Base-by-base conservation (phyloP, 495 filamentous ascomycete species). In the Trichoderma gamsii region DNA sequence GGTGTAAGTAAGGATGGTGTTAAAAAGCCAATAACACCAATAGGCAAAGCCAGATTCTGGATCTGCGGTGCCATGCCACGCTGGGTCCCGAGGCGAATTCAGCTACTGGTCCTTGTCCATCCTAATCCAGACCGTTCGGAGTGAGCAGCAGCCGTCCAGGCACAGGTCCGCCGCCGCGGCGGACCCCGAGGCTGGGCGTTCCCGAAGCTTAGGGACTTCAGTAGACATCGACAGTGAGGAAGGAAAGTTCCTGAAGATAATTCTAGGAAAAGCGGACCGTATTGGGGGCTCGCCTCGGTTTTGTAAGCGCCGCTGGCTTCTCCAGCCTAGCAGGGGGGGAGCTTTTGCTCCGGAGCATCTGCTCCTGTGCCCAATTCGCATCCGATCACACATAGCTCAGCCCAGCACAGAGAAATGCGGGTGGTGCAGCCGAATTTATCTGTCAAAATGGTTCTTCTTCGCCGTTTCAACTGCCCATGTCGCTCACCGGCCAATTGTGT, bases 301-400 rank as follows among this genome's bases (percentile, higher is more conserved):
- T 61, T 72, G 76, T 75, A 78, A 77, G 75, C 75, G 75, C 76
- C 66, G 73, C 73, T 68, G 71, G 72, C 66, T 68, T 70, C 63
- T 51, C 56, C 59, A 44, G 65, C 76, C 75, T 73, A 80, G 78
- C 78, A 80, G 12, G 5, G 11, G 27, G 4, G 77, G 77, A 79
- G 76, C 73, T 64, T 72, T 72, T 74, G 74, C 76, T 79, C 77
- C 77, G 77, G 75, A 23, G 65, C 69, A 69, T 70, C 43, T 70
- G 66, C 73, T 69, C 65, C 71, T 73, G 72, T 71, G 74, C 71
- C 70, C 75, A 70, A 73, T 75, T 70, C 73, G 65, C 69, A 46
- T 66, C 49, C 70, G 66, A 72, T 52, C 70, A 72, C 72, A 73
- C 70, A 72, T 70, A 69, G 66, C 68, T 75, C 73, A 70, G 68